These are phyloP conservation scores for Hypoxylon lenormandii DNA, from an alignment of 495 filamentous ascomycete species.

Conservation along the genomic window DNA sequence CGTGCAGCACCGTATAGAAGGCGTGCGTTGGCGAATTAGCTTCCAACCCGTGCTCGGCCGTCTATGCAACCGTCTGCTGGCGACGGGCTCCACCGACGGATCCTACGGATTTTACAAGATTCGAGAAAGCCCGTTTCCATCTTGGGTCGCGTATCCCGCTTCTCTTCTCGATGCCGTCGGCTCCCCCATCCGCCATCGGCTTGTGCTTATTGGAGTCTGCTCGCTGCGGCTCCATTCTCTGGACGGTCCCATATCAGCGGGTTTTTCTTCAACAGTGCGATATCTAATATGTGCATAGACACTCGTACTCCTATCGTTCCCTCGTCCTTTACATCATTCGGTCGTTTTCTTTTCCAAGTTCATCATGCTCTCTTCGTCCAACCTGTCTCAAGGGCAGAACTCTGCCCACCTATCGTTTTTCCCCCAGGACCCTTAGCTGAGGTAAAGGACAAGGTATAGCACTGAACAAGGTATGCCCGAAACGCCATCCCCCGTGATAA, in stretches of 20 bases:
- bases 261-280: constrained; percentile 18
- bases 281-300: neutral
- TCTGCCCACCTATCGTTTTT: neutral
- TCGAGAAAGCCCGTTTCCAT: constrained; percentile 11
- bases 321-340: neutral
- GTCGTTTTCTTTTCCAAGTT: neutral
- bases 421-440: neutral
- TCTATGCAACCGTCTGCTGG: constrained; percentile 38
- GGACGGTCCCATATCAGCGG: constrained; percentile 11
- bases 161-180: constrained; percentile 8
- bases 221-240: constrained; percentile 22
- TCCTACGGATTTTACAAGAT: constrained; percentile 17
- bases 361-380: constrained; percentile 8
- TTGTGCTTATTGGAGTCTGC: constrained; percentile 13
- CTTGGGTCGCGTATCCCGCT: constrained; percentile 8
- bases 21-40: constrained; percentile 26
- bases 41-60: constrained; percentile 19
- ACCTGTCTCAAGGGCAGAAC: constrained; percentile 4
- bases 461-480: neutral
- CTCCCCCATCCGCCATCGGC: constrained; percentile 17
- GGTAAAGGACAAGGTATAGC: neutral
- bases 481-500: neutral
- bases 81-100: constrained; percentile 25
- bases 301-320: neutral
- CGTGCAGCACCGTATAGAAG: constrained; percentile 12